Evolutionary conservation across 2,329 filamentous ascomycete species (phyloP).

Genomic region (Lasiodiplodia sp.): DNA sequence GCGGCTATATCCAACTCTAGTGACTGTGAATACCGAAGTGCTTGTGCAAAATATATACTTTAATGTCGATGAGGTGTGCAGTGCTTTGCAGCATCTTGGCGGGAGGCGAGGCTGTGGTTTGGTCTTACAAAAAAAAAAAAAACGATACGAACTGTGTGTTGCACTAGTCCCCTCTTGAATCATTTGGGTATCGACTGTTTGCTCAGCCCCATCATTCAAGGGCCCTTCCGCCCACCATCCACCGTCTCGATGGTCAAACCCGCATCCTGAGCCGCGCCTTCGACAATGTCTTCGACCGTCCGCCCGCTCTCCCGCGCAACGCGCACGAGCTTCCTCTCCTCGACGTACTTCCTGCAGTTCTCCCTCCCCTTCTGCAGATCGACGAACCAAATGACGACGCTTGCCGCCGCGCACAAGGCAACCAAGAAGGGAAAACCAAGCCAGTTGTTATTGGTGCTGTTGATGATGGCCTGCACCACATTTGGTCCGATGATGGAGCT

Average conservation of each 20-base stretch:
- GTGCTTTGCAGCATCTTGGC: too few relatives aligned
- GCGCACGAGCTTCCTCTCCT: constrained; percentile 26
- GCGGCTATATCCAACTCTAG: too few relatives aligned
- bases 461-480: constrained; percentile 74
- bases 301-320: constrained; percentile 21
- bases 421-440: constrained; percentile 29
- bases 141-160: too few relatives aligned
- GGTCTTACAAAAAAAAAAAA: too few relatives aligned
- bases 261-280: constrained; percentile 1
- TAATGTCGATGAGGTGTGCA: too few relatives aligned
- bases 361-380: constrained; percentile 27
- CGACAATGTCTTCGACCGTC: constrained; percentile 25
- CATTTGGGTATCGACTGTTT: too few relatives aligned
- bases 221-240: not conserved
- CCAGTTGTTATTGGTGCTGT: constrained; percentile 64
- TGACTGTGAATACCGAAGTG: too few relatives aligned
- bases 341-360: constrained; percentile 28
- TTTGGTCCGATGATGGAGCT: constrained; percentile 73
- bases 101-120: too few relatives aligned
- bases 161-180: too few relatives aligned
- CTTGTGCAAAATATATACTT: too few relatives aligned
- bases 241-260: constrained; percentile 4
- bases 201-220: too few relatives aligned
- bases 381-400: constrained; percentile 29
- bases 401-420: constrained; percentile 10